Evolutionary conservation across 2,329 filamentous ascomycete species (phyloP).

Genomic region (Thermothelomyces thermophilus): DNA sequence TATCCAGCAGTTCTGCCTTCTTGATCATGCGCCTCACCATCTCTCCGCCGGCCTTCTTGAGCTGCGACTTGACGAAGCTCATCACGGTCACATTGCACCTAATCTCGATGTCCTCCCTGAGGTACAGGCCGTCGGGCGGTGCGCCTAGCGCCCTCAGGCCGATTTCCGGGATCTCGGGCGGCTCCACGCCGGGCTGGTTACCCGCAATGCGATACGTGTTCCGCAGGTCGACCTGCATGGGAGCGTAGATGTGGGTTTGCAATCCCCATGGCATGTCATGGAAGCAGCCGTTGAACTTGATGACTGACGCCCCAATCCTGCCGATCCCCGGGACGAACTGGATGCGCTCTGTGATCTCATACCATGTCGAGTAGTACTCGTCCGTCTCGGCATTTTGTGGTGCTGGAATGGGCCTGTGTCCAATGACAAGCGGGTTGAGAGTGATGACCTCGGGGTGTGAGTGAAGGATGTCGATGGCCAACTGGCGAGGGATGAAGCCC

Average conservation of each 20-base stretch:
- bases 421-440: constrained; percentile 61
- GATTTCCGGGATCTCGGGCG: constrained; percentile 55
- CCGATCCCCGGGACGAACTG: constrained; percentile 62
- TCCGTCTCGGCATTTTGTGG: constrained; percentile 62
- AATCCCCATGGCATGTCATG: constrained; percentile 66
- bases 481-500: constrained; percentile 61
- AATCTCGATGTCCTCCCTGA: constrained; percentile 66
- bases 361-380: constrained; percentile 69
- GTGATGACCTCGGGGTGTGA: constrained; percentile 65
- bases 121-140: constrained; percentile 58
- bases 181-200: constrained; percentile 60
- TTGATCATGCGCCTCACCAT: constrained; percentile 64
- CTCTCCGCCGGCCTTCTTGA: constrained; percentile 58
- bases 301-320: constrained; percentile 56
- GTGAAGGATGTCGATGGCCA: constrained; percentile 67
- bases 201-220: constrained; percentile 63
- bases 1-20: constrained; percentile 63
- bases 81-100: constrained; percentile 61
- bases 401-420: constrained; percentile 56
- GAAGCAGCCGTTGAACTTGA: constrained; percentile 65
- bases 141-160: constrained; percentile 52
- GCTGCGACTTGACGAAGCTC: constrained; percentile 59
- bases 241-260: constrained; percentile 65
- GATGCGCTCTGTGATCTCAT: constrained; percentile 64
- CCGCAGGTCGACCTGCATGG: constrained; percentile 58